phyloP scores from a whole-genome alignment of 768 basidiomycete species.

The Lentinus brumalis region DNA sequence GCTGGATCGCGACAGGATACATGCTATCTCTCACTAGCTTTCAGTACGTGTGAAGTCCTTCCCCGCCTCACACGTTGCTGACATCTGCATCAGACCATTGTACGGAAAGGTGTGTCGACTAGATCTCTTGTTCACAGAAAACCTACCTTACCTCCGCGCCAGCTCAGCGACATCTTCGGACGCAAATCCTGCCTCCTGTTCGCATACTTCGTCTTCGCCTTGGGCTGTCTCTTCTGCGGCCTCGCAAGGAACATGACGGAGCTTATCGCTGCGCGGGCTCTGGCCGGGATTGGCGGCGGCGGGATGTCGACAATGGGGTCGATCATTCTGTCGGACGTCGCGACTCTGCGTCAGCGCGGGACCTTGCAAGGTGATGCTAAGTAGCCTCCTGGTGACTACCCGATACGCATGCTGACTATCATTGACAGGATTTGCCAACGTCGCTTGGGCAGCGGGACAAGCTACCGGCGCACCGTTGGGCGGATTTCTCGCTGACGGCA shows the following conservation, averaged over 20 bases:
- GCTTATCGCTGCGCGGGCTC: slow-evolving; percentile 52
- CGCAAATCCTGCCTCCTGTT: slow-evolving; percentile 59
- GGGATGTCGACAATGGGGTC: slow-evolving; percentile 64
- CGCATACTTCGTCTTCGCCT: slow-evolving; percentile 53
- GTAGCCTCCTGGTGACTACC: too few relatives aligned
- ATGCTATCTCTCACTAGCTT: slow-evolving; percentile 62
- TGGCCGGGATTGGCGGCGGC: slow-evolving; percentile 62
- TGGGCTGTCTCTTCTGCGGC: slow-evolving; percentile 57
- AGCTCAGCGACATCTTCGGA: slow-evolving; percentile 62
- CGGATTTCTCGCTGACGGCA: slow-evolving; percentile 60
- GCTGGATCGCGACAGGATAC: slow-evolving; percentile 68
- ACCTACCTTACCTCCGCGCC: neutral
- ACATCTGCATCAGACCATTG: slow-evolving; percentile 45
- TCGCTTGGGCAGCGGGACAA: slow-evolving; percentile 60
- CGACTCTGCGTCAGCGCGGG: slow-evolving; percentile 61
- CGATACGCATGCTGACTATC: too few relatives aligned
- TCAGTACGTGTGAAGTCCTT: slow-evolving; percentile 43
- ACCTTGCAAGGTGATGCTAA: slow-evolving; percentile 65
- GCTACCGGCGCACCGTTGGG: slow-evolving; percentile 64
- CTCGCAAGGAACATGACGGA: slow-evolving; percentile 55
- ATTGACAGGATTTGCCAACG: slow-evolving; percentile 52
- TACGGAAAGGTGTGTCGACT: slow-evolving; percentile 48
- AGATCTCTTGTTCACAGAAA: neutral
- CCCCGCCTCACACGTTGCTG: neutral
- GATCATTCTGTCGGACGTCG: slow-evolving; percentile 68